phyloP scores from a whole-genome alignment of 495 filamentous ascomycete species.

The Letharia columbiana region DNA sequence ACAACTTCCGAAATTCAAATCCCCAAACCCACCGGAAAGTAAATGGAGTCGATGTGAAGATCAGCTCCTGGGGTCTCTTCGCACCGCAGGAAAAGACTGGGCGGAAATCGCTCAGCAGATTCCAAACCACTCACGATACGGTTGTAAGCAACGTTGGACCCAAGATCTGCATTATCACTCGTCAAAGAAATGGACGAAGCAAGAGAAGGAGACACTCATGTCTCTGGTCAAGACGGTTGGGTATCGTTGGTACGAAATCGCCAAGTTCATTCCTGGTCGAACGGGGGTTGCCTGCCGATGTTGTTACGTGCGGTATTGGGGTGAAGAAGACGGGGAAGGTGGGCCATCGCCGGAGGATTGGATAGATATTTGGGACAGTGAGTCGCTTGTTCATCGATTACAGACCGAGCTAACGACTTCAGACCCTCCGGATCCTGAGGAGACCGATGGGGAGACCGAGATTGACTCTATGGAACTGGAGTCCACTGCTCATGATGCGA shows the following conservation, averaged over 20 bases:
- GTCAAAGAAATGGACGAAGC: too few relatives aligned
- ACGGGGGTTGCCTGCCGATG: neutral
- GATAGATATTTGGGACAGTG: neutral
- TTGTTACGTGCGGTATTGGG: neutral
- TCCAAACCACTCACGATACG: neutral
- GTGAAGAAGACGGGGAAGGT: neutral
- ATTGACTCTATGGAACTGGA: too few relatives aligned
- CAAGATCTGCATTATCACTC: too few relatives aligned
- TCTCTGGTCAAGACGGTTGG: too few relatives aligned
- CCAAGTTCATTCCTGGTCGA: neutral
- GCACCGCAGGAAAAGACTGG: neutral
- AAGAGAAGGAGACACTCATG: too few relatives aligned
- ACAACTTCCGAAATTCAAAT: too few relatives aligned
- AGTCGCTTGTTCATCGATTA: neutral
- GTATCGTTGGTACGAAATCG: neutral
- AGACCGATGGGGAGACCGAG: too few relatives aligned
- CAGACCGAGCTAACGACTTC: neutral
- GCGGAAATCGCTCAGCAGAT: neutral
- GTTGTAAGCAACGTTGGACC: too few relatives aligned
- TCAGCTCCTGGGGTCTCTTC: neutral
- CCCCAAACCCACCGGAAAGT: too few relatives aligned
- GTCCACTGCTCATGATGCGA: too few relatives aligned
- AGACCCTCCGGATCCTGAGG: neutral
- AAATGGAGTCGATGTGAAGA: neutral
- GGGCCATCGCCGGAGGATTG: neutral